Evolutionary conservation across 106 monocot species (phyloP).

Genomic region (Platanthera guangdongensis): DNA sequence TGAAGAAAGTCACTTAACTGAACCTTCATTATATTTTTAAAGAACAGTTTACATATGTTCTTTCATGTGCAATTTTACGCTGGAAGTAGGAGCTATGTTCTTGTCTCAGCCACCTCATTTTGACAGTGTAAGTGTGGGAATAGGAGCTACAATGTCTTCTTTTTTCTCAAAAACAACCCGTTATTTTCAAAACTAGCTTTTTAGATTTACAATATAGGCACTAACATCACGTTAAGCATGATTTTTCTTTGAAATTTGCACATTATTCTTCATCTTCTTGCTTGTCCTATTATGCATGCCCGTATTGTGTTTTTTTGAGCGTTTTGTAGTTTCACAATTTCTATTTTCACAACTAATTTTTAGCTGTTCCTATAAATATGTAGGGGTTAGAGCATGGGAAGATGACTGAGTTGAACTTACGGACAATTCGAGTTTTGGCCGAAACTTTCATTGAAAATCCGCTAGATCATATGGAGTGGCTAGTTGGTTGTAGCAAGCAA

Average conservation of each 20-base stretch:
- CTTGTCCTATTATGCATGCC: background rate
- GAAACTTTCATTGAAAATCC: slow-evolving; percentile 40
- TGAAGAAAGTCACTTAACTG: background rate
- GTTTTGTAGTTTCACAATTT: background rate
- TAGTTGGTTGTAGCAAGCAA: slow-evolving; percentile 43
- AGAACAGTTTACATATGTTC: background rate
- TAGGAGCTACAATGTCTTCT: background rate
- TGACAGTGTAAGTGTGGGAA: background rate
- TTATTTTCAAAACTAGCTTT: background rate
- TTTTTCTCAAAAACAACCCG: background rate
- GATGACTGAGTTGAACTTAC: slow-evolving; percentile 38
- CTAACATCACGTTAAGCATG: background rate
- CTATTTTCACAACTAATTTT: background rate
- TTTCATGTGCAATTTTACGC: background rate
- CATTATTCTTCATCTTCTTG: background rate
- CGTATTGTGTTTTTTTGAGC: background rate
- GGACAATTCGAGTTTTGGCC: slow-evolving; percentile 51
- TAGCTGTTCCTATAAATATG: slow-evolving; percentile 4
- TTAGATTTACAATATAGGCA: background rate
- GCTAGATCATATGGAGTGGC: slow-evolving; percentile 48
- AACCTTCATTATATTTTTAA: background rate
- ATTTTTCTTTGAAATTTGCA: background rate
- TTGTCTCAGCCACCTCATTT: background rate
- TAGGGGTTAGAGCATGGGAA: slow-evolving; percentile 44
- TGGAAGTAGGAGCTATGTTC: no score